Base-by-base conservation (phyloP, 495 filamentous ascomycete species). In the Penicillium maclennaniae region DNA sequence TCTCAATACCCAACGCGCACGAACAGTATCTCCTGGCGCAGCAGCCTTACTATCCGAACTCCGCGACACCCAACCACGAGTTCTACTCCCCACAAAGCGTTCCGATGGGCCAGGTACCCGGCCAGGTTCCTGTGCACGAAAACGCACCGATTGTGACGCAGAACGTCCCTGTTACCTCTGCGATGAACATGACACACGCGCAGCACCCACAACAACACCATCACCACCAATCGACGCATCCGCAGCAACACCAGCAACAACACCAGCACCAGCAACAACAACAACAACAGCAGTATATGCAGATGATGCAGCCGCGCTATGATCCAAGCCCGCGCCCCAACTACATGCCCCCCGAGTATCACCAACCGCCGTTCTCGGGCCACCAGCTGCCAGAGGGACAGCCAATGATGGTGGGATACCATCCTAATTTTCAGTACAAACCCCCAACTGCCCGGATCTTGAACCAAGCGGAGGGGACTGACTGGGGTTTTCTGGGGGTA, bases 401-500 rank as follows among this genome's bases (percentile, higher is more conserved):
- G 43, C 63, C 73, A 9, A 61, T 74, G 41, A 69, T 77, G 60
- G 58, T 70, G 40, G 56, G 68, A 34, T 73, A 77, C 51, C 63
- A 68, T 51, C 64, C 67, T 26, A 66, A 63, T 54, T 68, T 66
- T 51, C 59, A 71, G 54, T 74, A 66, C 54, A 77, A 77, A 59
- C 57, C 65, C 51, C 64, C 64, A 17, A 54, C 67, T 20, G 54
- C 67, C 49, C 69, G 69, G 43, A 62, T 75, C 38, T 55, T 77
- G 56, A 70, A 70, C 41, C 71, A 73, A 61, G 61, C 69, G 51
- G 74, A 74, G 53, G 74, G 72, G 55, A 75, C 72, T 49, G 72
- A 77, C 62, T 77, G 72, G 71, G 59, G 67, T 12, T 77, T 74
- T 59, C 58, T 77, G 55, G 72, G 74, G 37, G 68, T 75, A 58